Conservation (phyloP, 148 eudicot species). For the Oxyria digyna region DNA sequence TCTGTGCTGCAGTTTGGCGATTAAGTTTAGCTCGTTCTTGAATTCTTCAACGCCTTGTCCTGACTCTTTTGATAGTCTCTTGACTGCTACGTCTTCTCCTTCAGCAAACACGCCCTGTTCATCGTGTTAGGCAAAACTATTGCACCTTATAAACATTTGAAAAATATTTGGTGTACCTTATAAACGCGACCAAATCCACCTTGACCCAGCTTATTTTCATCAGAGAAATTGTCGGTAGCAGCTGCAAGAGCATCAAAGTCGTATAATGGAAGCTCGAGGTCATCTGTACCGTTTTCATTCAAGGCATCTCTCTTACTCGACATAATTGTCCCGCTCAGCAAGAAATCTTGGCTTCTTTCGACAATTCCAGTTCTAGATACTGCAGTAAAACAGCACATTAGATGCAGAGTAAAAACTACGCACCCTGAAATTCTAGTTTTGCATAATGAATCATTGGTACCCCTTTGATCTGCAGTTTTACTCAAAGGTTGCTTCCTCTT, state of each 20-base stretch:
- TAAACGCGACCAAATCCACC: constrained; percentile 22
- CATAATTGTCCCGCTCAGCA: constrained; percentile 16
- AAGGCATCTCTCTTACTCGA: constrained; percentile 24
- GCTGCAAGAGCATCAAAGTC: constrained; percentile 14
- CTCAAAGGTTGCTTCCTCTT: background rate
- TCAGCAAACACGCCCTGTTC: constrained; percentile 25
- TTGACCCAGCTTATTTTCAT: constrained; percentile 11
- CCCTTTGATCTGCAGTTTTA: background rate
- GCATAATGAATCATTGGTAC: background rate
- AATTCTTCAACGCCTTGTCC: constrained; percentile 38
- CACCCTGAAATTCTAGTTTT: background rate
- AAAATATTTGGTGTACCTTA: constrained; percentile 3
- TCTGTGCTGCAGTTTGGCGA: constrained; percentile 42
- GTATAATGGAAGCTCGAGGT: constrained; percentile 36
- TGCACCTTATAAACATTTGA: too few species aligned
- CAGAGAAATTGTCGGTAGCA: constrained; percentile 10
- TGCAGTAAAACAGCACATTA: background rate
- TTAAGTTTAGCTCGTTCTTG: constrained; percentile 30
- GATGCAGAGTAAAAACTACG: background rate
- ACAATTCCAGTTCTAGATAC: constrained; percentile 13
- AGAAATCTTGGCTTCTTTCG: constrained; percentile 35
- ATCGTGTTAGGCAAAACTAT: too few species aligned
- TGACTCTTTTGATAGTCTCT: constrained; percentile 31
- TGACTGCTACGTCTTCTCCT: constrained; percentile 36
- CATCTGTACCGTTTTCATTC: constrained; percentile 17